Conservation (phyloP, 2,329 filamentous ascomycete species). For the Dendrostoma leiphaemia region DNA sequence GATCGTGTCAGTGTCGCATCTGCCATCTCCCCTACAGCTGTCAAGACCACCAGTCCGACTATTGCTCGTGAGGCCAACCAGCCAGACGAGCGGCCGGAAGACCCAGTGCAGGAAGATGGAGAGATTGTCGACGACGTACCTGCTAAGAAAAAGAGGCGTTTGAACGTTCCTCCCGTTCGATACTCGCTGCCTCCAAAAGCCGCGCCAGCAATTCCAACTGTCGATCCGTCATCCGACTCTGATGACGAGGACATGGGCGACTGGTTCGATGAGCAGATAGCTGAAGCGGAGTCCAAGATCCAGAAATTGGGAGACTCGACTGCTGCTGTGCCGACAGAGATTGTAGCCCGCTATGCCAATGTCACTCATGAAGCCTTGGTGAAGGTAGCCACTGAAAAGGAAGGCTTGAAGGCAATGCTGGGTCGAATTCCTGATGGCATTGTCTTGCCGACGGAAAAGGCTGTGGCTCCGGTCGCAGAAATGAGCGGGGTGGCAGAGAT, state of each 20-base stretch:
- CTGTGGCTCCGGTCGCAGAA: constrained; percentile 21
- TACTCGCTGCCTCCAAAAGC: constrained; percentile 40
- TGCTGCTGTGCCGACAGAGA: constrained; percentile 37
- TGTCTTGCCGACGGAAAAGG: constrained; percentile 20
- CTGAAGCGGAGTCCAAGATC: constrained; percentile 49
- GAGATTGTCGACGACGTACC: constrained; percentile 17
- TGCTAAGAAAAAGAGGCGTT: constrained; percentile 22
- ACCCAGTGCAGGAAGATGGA: constrained; percentile 14
- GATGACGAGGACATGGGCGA: constrained; percentile 59
- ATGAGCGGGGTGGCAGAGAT: constrained; percentile 24
- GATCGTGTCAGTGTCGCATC: constrained; percentile 19
- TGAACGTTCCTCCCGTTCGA: constrained; percentile 32
- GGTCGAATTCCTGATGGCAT: constrained; percentile 37
- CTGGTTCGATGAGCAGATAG: constrained; percentile 52
- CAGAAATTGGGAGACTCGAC: constrained; percentile 41
- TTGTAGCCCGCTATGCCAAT: constrained; percentile 45
- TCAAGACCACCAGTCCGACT: constrained; percentile 16
- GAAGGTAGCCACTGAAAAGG: constrained; percentile 43
- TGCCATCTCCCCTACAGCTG: constrained; percentile 15
- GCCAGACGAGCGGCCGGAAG: constrained; percentile 7
- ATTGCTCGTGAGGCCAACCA: constrained; percentile 9
- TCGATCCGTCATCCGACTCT: constrained; percentile 50
- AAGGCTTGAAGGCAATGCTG: constrained; percentile 42
- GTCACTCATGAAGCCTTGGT: constrained; percentile 49
- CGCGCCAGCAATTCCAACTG: constrained; percentile 24